Evolutionary conservation across 331 rosid genomes (phyloP).

Genomic region (Rhamnella rubrinervis): DNA sequence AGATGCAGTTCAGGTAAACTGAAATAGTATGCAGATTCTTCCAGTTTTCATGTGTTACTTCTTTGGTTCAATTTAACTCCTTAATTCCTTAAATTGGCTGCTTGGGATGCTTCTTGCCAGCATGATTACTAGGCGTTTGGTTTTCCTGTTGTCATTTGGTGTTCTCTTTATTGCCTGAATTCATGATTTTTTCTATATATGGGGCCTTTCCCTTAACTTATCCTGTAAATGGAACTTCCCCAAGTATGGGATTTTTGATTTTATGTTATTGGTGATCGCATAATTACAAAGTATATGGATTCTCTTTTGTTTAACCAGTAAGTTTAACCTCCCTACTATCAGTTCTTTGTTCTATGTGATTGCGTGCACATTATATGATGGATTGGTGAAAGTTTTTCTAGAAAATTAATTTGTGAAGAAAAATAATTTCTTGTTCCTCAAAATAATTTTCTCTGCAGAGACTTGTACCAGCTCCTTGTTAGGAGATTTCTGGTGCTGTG

Average conservation of each 20-base stretch:
- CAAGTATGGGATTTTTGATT: too few species aligned
- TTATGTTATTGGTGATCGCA: too few species aligned
- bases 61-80: neutral
- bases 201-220: too few species aligned
- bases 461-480: slow-evolving; percentile 30
- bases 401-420: neutral
- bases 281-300: too few species aligned
- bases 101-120: neutral
- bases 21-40: slow-evolving; percentile 8
- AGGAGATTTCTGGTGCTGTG: slow-evolving; percentile 24
- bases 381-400: too few species aligned
- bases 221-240: too few species aligned
- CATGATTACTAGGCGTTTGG: neutral
- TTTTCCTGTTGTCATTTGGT: neutral
- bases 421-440: slow-evolving; percentile 16
- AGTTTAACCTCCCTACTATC: too few species aligned
- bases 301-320: too few species aligned
- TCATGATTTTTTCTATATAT: too few species aligned
- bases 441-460: slow-evolving; percentile 36
- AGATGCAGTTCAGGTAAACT: slow-evolving; percentile 48
- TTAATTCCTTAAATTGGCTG: neutral
- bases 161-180: neutral
- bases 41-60: neutral
- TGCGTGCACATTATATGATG: too few species aligned
- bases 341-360: too few species aligned